Conservation (phyloP, 768 basidiomycete species). For the Tylopilus intermedius region DNA sequence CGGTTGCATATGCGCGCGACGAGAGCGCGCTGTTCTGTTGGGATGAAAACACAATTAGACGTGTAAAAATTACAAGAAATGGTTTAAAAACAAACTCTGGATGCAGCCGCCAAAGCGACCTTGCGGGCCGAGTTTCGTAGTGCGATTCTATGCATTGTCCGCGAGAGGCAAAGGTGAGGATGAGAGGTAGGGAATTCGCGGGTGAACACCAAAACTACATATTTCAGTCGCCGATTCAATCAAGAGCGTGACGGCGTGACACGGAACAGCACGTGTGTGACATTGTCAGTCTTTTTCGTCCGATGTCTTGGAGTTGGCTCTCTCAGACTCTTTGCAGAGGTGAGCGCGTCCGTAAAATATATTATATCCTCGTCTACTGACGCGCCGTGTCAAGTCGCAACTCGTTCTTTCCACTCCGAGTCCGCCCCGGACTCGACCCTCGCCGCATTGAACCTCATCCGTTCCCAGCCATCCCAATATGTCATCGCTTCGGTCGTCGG, state of each 20-base stretch:
- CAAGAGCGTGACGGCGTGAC: conserved; percentile 4
- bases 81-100: conserved; percentile 44
- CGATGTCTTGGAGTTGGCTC: conserved; percentile 17
- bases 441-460: conserved; percentile 73
- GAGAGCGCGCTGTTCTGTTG: conserved; percentile 42
- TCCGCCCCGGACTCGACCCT: conserved; percentile 40
- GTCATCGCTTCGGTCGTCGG: conserved; percentile 85
- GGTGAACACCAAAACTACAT: conserved; percentile 28
- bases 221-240: conserved; percentile 31
- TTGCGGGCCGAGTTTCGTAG: conserved; percentile 79
- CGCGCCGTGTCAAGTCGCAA: conserved; percentile 9
- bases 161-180: conserved; percentile 40
- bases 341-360: conserved; percentile 3
- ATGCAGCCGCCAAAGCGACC: conserved; percentile 62
- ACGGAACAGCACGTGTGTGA: conserved; percentile 11
- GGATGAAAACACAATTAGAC: conserved; percentile 5
- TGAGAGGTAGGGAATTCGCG: conserved; percentile 39
- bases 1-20: conserved; percentile 90
- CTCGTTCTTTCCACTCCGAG: conserved; percentile 33
- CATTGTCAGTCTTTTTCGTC: conserved; percentile 4
- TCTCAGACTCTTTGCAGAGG: conserved; percentile 21
- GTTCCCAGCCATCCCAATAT: conserved; percentile 90
- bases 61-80: conserved; percentile 12
- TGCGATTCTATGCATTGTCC: conserved; percentile 79
- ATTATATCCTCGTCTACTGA: neutral